A percentile compares a stretch with the other conserved stretches of the same genome.
Evolutionary conservation across 2,329 filamentous ascomycete species (phyloP).

Genomic region (Metarhizium album): DNA sequence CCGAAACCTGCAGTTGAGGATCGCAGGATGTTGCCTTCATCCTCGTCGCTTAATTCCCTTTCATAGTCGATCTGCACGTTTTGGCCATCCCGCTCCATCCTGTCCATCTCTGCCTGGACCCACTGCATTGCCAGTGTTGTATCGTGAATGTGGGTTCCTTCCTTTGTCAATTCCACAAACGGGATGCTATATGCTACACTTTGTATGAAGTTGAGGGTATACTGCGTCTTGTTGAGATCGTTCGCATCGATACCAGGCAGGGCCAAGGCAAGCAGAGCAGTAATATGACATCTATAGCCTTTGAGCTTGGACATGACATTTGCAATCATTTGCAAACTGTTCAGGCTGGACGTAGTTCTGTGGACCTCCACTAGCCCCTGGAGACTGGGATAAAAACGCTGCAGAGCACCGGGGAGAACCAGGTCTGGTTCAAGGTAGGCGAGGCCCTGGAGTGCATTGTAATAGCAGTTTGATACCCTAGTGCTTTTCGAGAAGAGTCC

Average conservation of each 20-base stretch:
- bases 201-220: constrained; percentile 91
- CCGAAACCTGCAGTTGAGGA: constrained; percentile 91
- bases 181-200: constrained; percentile 94
- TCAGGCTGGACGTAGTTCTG: constrained; percentile 85
- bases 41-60: constrained; percentile 68
- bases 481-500: constrained; percentile 94
- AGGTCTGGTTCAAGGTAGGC: constrained; percentile 85
- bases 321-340: constrained; percentile 83
- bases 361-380: constrained; percentile 96
- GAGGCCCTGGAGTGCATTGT: constrained; percentile 79
- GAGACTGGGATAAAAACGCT: constrained; percentile 93
- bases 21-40: constrained; percentile 77
- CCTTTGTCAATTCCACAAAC: constrained; percentile 59
- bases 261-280: constrained; percentile 81
- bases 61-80: constrained; percentile 79
- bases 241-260: constrained; percentile 96
- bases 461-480: constrained; percentile 82
- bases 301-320: constrained; percentile 87
- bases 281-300: constrained; percentile 94
- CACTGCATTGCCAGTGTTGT: constrained; percentile 77
- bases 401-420: constrained; percentile 84
- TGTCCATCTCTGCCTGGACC: constrained; percentile 89
- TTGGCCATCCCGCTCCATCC: constrained; percentile 81
- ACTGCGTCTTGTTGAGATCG: constrained; percentile 90
- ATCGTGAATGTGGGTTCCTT: constrained; percentile 56